Conservation (phyloP, 2,329 filamentous ascomycete genomes). For the Cladosporium sp. region DNA sequence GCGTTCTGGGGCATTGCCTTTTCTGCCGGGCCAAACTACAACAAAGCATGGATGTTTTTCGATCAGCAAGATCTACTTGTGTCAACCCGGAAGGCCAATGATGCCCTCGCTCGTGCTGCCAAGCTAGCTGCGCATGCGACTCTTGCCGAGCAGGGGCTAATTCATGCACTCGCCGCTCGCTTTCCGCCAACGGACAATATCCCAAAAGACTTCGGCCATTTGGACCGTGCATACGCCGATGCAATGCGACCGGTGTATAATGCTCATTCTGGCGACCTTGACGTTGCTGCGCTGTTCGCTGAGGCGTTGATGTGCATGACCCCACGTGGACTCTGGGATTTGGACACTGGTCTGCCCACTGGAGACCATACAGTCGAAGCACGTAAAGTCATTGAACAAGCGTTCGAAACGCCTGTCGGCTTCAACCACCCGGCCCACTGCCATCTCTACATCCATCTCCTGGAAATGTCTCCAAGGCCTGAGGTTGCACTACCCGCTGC, state of each 20-base stretch:
- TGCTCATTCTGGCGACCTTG: not conserved
- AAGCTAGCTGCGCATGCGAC: not conserved
- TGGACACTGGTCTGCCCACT: conserved; percentile 58
- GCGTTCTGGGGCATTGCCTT: conserved; percentile 72
- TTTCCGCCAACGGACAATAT: too few relatives aligned
- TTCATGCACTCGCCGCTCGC: too few relatives aligned
- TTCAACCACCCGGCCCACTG: conserved; percentile 66
- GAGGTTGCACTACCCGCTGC: conserved; percentile 64
- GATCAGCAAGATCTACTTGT: conserved; percentile 64
- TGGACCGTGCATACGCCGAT: not conserved
- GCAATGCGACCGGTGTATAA: not conserved
- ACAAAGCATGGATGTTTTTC: conserved; percentile 75
- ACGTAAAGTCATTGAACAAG: conserved; percentile 59
- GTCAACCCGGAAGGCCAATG: not conserved
- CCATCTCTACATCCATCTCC: conserved; percentile 74
- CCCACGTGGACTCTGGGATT: conserved; percentile 65
- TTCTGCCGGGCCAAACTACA: conserved; percentile 72
- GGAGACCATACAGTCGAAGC: conserved; percentile 60
- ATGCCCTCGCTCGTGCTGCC: not conserved
- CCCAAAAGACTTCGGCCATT: not conserved
- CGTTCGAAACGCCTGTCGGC: conserved; percentile 52
- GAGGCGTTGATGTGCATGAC: conserved; percentile 67
- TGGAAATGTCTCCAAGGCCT: conserved; percentile 71
- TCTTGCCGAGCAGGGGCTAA: not conserved
- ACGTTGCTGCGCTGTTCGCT: not conserved